A percentile compares a stretch with the other conserved stretches of the same genome.
Evolutionary conservation across 2,329 filamentous ascomycete species (phyloP).

Genomic region (Apiospora saccharicola): DNA sequence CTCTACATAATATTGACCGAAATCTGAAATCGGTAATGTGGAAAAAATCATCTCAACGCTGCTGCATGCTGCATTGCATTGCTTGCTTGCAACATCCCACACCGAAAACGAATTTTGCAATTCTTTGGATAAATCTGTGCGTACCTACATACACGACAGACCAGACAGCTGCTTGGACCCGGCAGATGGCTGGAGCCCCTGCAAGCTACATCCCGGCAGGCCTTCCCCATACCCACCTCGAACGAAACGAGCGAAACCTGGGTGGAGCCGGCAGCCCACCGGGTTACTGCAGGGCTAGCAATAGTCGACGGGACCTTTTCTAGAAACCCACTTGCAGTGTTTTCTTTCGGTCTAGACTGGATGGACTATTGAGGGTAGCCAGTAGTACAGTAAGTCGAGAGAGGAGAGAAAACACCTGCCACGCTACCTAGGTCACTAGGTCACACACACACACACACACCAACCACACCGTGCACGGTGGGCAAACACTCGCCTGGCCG

Average conservation of each 20-base stretch:
- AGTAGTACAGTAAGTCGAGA: no score
- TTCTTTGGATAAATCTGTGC: not conserved
- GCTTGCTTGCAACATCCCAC: not conserved
- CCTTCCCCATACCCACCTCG: slow-evolving; percentile 16
- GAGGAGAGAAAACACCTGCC: not conserved
- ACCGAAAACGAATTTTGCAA: not conserved
- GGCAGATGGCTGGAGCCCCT: slow-evolving; percentile 8
- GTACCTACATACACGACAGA: not conserved
- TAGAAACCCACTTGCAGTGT: not conserved
- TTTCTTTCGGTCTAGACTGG: not conserved
- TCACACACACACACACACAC: not conserved
- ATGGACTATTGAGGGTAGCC: not conserved
- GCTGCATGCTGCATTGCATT: not conserved
- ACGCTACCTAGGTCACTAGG: not conserved
- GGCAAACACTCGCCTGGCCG: not conserved
- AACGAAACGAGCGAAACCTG: not conserved
- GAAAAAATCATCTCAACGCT: not conserved
- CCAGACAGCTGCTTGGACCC: not conserved
- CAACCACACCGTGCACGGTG: not conserved
- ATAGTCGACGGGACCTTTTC: not conserved
- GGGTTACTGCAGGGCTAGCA: not conserved
- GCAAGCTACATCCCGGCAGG: slow-evolving; percentile 13
- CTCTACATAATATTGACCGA: not conserved
- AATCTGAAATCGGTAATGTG: not conserved
- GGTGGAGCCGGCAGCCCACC: not conserved